Base-by-base conservation (phyloP, 495 filamentous ascomycete genomes). In the Xylaria longipes region DNA sequence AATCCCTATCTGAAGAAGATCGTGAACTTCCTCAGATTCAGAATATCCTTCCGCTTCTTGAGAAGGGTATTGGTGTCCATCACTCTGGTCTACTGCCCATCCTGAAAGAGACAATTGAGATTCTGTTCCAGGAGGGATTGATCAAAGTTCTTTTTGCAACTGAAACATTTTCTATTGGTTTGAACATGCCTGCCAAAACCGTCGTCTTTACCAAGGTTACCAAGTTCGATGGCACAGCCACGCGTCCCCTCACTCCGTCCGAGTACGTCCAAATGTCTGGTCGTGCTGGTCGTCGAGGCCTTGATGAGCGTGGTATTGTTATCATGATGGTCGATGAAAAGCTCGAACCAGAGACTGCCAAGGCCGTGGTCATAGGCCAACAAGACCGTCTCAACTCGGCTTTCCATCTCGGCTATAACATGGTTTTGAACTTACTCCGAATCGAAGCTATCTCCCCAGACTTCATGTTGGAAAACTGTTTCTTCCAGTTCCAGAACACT, bases 251-350 rank as follows among this genome's bases (percentile, higher is more conserved):
- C 35, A 97, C 94, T 0, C 93, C 96, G 2, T 98, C 95, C 25
- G 96, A 99, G 75, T 99, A 98, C 80, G 91, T 98, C 69, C 96
- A 99, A 78, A 99, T 99, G 96, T 97, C 96, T 33, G 96, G 96
- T 70, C 91, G 96, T 79, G 96, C 96, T 27, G 96, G 96, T 74
- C 92, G 96, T 86, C 89, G 96, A 88, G 96, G 96, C 83, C 91
- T 99, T 66, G 96, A 99, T 83, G 96, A 98, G 62, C 92, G 96
- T 68, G 96, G 96, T 87, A 97, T 99, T 77, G 96, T 98, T 75
- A 99, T 99, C 78, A 97, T 99, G 92, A 99, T 99, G 96, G 90
- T 99, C 64, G 92, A 97, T 72, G 93, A 95, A 77, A 92, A 94
- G 82, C 97, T 99, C 88, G 97, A 98, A 72, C 97, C 96, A n/a